Base-by-base conservation (phyloP, 805 yeast genomes). In the Peterozyma toletana region DNA sequence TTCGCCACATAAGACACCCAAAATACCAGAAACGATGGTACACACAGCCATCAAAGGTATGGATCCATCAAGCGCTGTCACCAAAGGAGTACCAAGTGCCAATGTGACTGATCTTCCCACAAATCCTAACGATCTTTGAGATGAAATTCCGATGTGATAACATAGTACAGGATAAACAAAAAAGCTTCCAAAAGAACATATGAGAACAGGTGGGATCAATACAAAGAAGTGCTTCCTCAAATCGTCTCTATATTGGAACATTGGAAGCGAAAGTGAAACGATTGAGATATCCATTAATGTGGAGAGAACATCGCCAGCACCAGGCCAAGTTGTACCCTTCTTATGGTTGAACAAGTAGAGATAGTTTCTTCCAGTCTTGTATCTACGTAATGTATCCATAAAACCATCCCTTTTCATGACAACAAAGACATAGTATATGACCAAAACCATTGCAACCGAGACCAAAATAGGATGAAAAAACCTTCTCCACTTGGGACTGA, bases 91-190 rank as follows among this genome's bases (percentile, higher is more conserved):
- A 0, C 93, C 95, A 38, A 86, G 64, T 0, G 93, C 91, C 52
- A 85, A 68, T 0, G 95, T 86, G 14, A 83, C 87, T 10, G 87
- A 80, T 47, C 95, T 66, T 2, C 90, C 91, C 2, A 85, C 82
- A 56, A 83, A 85, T 1, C 91, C 93, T 31, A 86, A 68, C 0
- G 90, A 70, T 27, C 84, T 63, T 18, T 67, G 59, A 0, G 85
- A 54, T 5, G 80, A 68, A 5, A 86, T 79, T 1, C 89, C 89
- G 29, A 86, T 61, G 11, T 73, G 72, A 56, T 73, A 74, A 53
- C 89, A 80, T 11, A 83, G 54, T 2, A 85, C 71, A 0, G 95
- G 95, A 54, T 86, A 85, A 7, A 77, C 63, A 62, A 83, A 80
- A 55, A 82, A 80, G 9, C 80, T 73, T 33, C 77, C 68, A 11